Evolutionary conservation across 2,329 filamentous ascomycete species (phyloP).

Genomic region (Microthyrium microscopicum): DNA sequence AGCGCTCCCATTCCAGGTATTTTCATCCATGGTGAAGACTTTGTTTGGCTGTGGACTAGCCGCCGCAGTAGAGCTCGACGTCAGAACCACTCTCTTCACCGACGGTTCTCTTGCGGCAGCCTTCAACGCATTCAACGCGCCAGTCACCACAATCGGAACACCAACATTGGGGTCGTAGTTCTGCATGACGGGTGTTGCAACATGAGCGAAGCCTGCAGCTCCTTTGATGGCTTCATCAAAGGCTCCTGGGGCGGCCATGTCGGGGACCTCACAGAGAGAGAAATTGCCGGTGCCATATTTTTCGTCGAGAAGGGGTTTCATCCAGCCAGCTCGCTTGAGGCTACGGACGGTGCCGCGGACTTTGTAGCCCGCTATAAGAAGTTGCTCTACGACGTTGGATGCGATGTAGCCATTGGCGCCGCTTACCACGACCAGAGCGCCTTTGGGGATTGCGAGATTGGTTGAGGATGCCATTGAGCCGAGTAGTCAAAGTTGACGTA

Average conservation of each 20-base stretch:
- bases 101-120: conserved; percentile 21
- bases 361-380: conserved; percentile 17
- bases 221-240: not conserved
- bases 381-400: conserved; percentile 17
- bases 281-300: conserved; percentile 14
- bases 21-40: conserved; percentile 18
- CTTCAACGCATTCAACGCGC: conserved; percentile 18
- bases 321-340: conserved; percentile 15
- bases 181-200: conserved; percentile 19
- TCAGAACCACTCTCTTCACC: conserved; percentile 25
- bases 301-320: conserved; percentile 15
- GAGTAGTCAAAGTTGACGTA: too few relatives aligned
- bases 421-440: conserved; percentile 18
- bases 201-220: conserved; percentile 22
- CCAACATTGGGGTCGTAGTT: conserved; percentile 23
- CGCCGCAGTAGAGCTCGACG: conserved; percentile 21
- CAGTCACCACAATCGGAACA: conserved; percentile 22
- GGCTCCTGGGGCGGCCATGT: conserved; percentile 15
- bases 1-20: conserved; percentile 22
- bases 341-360: conserved; percentile 20
- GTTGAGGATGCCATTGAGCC: too few relatives aligned
- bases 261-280: conserved; percentile 16
- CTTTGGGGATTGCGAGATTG: conserved; percentile 11
- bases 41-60: conserved; percentile 19
- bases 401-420: conserved; percentile 21